These are phyloP conservation scores for Centella asiatica DNA, from an alignment of 129 eudicot species.

Conservation along the genomic window DNA sequence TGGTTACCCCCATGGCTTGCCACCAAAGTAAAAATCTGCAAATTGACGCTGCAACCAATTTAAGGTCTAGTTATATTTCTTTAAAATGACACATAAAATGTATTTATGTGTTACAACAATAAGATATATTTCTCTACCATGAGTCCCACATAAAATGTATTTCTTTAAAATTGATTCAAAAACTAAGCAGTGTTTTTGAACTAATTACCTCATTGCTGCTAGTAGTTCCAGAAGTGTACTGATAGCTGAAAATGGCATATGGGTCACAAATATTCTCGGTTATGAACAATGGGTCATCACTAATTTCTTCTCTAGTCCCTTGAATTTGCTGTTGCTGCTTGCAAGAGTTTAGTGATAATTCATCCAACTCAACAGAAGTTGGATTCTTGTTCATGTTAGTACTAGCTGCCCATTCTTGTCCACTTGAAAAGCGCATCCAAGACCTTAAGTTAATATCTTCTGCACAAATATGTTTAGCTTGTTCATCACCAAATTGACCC, in stretches of 20 bases:
- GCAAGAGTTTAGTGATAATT: slow-evolving; percentile 14
- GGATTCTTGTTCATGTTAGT: background rate
- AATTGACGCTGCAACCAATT: slow-evolving; percentile 37
- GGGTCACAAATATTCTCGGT: slow-evolving; percentile 23
- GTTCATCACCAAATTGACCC: slow-evolving; percentile 11
- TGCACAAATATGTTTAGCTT: background rate
- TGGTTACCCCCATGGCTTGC: slow-evolving; percentile 26
- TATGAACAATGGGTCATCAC: slow-evolving; percentile 13
- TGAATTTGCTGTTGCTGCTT: slow-evolving; percentile 20
- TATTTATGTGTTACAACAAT: background rate
- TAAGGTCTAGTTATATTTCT: background rate
- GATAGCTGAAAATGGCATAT: slow-evolving; percentile 20
- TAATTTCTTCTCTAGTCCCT: background rate
- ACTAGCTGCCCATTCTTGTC: slow-evolving; percentile 6
- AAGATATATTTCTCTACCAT: too few species aligned
- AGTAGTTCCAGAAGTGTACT: slow-evolving; percentile 16
- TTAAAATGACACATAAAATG: too few species aligned
- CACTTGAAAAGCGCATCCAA: slow-evolving; percentile 19
- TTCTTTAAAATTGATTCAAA: background rate
- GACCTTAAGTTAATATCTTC: slow-evolving; percentile 5
- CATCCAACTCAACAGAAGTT: slow-evolving; percentile 2
- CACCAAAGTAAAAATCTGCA: slow-evolving; percentile 15
- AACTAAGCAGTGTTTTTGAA: too few species aligned
- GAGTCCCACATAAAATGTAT: too few species aligned
- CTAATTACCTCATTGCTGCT: slow-evolving; percentile 21